Evolutionary conservation across 2,329 filamentous ascomycete genomes (phyloP), one percentile per base, ranked within the genome.

Genomic region (Neonectria faginata): DNA sequence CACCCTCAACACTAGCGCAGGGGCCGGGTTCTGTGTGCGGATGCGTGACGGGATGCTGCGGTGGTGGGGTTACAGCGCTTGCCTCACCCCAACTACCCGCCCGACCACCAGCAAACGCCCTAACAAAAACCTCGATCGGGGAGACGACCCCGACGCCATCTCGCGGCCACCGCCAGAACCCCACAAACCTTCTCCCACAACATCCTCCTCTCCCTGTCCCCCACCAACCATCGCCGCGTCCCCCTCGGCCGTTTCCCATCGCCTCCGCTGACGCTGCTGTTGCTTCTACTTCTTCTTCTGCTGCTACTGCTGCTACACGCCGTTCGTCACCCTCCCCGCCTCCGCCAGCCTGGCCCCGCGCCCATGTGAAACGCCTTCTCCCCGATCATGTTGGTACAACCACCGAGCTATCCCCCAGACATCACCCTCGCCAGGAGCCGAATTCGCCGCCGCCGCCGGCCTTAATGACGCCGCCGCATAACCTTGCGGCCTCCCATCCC

Each of bases 381-480:
- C 73, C 72, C 73, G 79, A 82, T 79, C 79, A 82, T 82, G 79
- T 81, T 80, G 76, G 75, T 77, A 74, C 75, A 76, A 75, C 73
- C 74, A 69, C 70, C 72, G 67, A 75, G 68, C 70, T 70, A 71
- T 73, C 68, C 76, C 76, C 73, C 74, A 78, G 74, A 76, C 70
- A 77, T 68, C 68, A 75, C 71, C 75, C 69, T 77, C 75, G 65
- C 74, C 70, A 73, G 77, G 75, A 78, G 78, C 75, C 76, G 74
- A 76, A 72, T 68, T 66, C 69, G 67, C 68, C 74, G 70, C 66
- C 62, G 64, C 66, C 62, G 64, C 65, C 69, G 70, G 67, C 74
- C 74, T 69, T 70, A 79, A 84, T 79, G 72, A 87, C 86, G 85
- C 83, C 84, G 65, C 62, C 68, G 61, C 57, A 64, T 62, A 54